phyloP scores from a whole-genome alignment of 176 grass and related monocot species.

The Oryza australiensis region DNA sequence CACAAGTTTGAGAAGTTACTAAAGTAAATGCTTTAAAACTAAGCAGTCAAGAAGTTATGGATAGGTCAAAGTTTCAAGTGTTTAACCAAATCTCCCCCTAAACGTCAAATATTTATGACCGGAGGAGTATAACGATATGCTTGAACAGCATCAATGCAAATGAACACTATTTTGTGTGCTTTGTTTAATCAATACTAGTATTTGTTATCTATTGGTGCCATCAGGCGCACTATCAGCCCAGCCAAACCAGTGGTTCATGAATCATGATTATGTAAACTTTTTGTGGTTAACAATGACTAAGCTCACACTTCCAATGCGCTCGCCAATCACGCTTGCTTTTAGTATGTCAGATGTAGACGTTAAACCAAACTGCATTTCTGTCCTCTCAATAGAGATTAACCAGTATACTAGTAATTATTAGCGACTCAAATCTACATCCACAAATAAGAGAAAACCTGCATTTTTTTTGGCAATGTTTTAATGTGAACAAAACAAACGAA shows the following conservation, averaged over 20 bases:
- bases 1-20: too few species aligned
- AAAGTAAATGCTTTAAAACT: too few species aligned
- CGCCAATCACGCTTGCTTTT: neutral
- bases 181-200: neutral
- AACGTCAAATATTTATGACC: too few species aligned
- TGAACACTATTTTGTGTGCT: neutral
- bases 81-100: too few species aligned
- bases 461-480: neutral
- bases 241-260: neutral
- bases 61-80: too few species aligned
- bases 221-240: neutral
- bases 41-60: too few species aligned
- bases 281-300: conserved; percentile 16
- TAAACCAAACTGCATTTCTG: neutral
- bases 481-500: neutral
- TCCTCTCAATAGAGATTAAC: neutral
- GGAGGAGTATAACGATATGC: neutral
- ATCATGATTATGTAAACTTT: neutral
- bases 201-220: neutral
- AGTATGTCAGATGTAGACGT: neutral
- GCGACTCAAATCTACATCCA: too few species aligned
- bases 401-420: neutral
- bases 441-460: neutral
- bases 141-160: neutral
- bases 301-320: neutral